Conservation (phyloP, 2,329 filamentous ascomycete species). For the Podosphaera leucotricha region DNA sequence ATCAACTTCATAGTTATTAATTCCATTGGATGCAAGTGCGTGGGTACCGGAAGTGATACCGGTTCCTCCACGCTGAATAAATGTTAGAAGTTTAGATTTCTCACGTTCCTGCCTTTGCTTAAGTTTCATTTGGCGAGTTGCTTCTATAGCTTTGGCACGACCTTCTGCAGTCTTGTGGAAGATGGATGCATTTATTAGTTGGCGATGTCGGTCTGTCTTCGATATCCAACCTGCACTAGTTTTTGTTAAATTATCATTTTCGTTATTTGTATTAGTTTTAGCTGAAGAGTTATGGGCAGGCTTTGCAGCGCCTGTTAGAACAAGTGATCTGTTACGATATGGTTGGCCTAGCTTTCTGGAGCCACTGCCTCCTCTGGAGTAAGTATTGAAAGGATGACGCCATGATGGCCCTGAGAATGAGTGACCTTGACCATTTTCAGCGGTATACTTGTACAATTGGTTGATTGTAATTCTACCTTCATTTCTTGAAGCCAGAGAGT, state of each 20-base stretch:
- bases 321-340: conserved; percentile 34
- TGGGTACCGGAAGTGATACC: conserved; percentile 6
- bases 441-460: conserved; percentile 1
- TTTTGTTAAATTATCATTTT: conserved; percentile 2
- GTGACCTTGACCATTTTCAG: conserved; percentile 9
- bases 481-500: conserved; percentile 3
- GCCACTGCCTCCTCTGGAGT: conserved; percentile 16
- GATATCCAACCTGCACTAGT: conserved; percentile 35
- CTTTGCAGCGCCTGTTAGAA: conserved; percentile 28
- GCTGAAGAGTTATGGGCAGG: conserved; percentile 1
- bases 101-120: conserved; percentile 30
- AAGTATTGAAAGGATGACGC: conserved; percentile 10
- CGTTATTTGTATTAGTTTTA: conserved; percentile 5
- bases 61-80: conserved; percentile 18
- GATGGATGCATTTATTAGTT: conserved; percentile 59
- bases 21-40: neutral
- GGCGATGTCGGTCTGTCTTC: conserved; percentile 52
- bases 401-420: conserved; percentile 10
- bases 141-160: conserved; percentile 46
- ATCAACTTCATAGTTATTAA: conserved; percentile 1
- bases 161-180: conserved; percentile 52
- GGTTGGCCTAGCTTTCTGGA: conserved; percentile 16
- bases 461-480: conserved; percentile 6
- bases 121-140: conserved; percentile 35
- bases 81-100: conserved; percentile 30